phyloP scores from a whole-genome alignment of 169 alveolate genomes.

The Plasmodium malariae region DNA sequence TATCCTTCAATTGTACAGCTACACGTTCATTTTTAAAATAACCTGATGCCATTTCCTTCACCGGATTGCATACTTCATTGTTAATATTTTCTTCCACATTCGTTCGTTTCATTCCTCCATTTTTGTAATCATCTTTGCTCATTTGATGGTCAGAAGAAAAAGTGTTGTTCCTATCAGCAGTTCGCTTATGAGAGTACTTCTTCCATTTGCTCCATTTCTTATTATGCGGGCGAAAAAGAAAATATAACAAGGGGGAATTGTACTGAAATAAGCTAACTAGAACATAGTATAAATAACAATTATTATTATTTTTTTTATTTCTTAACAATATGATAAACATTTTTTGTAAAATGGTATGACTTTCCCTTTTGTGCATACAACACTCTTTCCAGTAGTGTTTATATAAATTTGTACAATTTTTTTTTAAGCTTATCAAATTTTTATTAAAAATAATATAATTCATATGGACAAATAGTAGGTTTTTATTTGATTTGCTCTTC shows the following conservation, averaged over 20 bases:
- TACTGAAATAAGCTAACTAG: constrained; percentile 24
- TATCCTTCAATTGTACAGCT: background rate
- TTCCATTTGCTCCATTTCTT: background rate
- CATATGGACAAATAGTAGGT: background rate
- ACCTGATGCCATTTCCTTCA: background rate
- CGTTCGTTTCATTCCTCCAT: too few relatives aligned
- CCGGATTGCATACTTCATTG: background rate
- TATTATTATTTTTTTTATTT: constrained; percentile 13
- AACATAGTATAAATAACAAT: constrained; percentile 35
- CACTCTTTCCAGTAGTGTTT: constrained; percentile 14
- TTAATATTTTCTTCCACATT: background rate
- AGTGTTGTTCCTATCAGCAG: background rate
- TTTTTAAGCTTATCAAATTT: constrained; percentile 8
- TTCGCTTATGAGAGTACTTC: background rate
- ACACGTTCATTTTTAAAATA: too few relatives aligned
- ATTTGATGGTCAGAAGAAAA: background rate
- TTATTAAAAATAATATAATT: constrained; percentile 28
- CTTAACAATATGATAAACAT: constrained; percentile 8
- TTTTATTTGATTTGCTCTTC: too few relatives aligned
- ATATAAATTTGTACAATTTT: constrained; percentile 25
- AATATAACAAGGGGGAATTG: background rate
- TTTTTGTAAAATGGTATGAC: constrained; percentile 12
- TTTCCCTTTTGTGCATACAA: constrained; percentile 14
- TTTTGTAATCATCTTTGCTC: background rate
- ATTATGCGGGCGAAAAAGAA: background rate